phyloP scores from a whole-genome alignment of 176 grass and related monocot genomes.

The Chloris gayana region DNA sequence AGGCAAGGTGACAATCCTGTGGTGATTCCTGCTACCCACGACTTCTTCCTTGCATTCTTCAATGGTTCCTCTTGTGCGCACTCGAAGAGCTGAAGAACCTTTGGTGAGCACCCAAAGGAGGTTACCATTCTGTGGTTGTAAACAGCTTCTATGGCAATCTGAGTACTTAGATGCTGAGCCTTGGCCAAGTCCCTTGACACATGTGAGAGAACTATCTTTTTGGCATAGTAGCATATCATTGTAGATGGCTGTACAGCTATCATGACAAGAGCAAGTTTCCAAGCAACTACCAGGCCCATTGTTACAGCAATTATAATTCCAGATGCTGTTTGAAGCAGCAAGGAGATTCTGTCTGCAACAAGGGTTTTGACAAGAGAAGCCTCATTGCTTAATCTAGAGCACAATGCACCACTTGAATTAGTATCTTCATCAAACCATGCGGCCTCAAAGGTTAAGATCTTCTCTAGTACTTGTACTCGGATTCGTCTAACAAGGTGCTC shows the following conservation, averaged over 20 bases:
- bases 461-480: conserved; percentile 79
- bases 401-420: conserved; percentile 84
- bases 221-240: conserved; percentile 87
- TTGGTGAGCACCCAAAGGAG: conserved; percentile 77
- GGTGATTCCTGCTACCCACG: conserved; percentile 90
- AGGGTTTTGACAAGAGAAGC: conserved; percentile 94
- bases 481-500: conserved; percentile 92
- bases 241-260: conserved; percentile 95
- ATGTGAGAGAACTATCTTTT: conserved; percentile 91
- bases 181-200: conserved; percentile 86
- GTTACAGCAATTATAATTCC: conserved; percentile 82
- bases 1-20: conserved; percentile 92
- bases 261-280: conserved; percentile 99
- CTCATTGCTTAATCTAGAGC: conserved; percentile 83
- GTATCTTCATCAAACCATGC: conserved; percentile 97
- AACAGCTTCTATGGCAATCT: conserved; percentile 96
- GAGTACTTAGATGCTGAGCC: conserved; percentile 90
- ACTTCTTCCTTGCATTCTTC: conserved; percentile 78
- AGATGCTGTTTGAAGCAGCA: conserved; percentile 88
- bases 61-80: conserved; percentile 82
- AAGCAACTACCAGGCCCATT: conserved; percentile 87
- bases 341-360: conserved; percentile 91
- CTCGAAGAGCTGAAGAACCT: conserved; percentile 86
- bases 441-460: conserved; percentile 89
- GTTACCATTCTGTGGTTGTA: conserved; percentile 99